phyloP scores from a whole-genome alignment of 129 eudicot species.

The Chrysanthemum seticuspe region DNA sequence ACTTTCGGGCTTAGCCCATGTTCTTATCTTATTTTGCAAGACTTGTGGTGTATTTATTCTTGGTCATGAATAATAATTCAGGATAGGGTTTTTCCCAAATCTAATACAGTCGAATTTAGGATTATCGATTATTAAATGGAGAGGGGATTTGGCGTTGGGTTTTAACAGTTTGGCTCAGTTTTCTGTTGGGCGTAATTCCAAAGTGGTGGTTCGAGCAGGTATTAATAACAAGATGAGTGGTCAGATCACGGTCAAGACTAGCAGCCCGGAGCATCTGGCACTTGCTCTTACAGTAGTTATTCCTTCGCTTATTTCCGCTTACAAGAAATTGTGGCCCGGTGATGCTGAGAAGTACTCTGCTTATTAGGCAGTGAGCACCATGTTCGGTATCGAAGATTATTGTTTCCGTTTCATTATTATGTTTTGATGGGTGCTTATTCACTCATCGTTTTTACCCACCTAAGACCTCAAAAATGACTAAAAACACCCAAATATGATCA shows the following conservation, averaged over 20 bases:
- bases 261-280: conserved; percentile 79
- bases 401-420: too few species aligned
- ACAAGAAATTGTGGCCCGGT: conserved; percentile 43
- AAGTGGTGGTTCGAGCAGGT: conserved; percentile 72
- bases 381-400: too few species aligned
- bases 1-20: too few species aligned
- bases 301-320: conserved; percentile 64
- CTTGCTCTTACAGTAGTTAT: conserved; percentile 72
- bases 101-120: too few species aligned
- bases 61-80: too few species aligned
- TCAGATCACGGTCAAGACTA: conserved; percentile 66
- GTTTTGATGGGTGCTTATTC: conserved; percentile 4
- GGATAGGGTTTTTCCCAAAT: too few species aligned
- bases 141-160: conserved; percentile 43
- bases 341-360: conserved; percentile 36
- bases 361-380: conserved; percentile 7
- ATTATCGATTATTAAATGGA: too few species aligned
- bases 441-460: neutral
- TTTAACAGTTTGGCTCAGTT: conserved; percentile 65
- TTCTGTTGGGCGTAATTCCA: conserved; percentile 64
- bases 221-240: conserved; percentile 79
- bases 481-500: neutral
- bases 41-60: too few species aligned
- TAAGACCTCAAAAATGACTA: too few species aligned
- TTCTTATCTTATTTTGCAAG: too few species aligned